Evolutionary conservation across 805 yeast genomes (phyloP).

Genomic region (Yarrowia bubula): DNA sequence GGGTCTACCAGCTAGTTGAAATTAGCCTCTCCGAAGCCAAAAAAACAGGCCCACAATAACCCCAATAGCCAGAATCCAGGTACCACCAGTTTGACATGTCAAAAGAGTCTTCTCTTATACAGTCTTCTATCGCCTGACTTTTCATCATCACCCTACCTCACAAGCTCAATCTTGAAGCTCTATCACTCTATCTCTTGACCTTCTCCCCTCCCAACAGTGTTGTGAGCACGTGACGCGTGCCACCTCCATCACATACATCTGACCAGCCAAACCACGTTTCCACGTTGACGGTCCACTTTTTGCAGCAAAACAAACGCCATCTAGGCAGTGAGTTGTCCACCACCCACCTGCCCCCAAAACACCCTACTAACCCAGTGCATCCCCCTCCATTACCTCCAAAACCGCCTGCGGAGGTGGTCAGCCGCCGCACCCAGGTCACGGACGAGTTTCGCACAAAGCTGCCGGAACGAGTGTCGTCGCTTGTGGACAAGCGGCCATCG

Average conservation of each 20-base stretch:
- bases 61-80: background rate
- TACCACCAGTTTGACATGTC: too few species aligned
- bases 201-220: too few species aligned
- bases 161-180: too few species aligned
- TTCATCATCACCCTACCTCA: too few species aligned
- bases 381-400: constrained; percentile 34
- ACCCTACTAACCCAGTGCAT: background rate
- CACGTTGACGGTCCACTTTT: background rate
- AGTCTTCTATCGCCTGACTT: too few species aligned
- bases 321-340: constrained; percentile 11
- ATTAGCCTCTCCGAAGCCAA: background rate
- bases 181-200: background rate
- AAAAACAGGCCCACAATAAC: background rate
- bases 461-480: constrained; percentile 8
- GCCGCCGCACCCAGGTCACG: constrained; percentile 28
- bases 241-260: background rate
- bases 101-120: too few species aligned
- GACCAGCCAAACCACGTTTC: background rate
- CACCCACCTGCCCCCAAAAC: background rate
- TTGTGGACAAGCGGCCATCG: constrained; percentile 6
- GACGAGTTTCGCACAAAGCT: constrained; percentile 28
- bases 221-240: constrained; percentile 19
- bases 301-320: constrained; percentile 2
- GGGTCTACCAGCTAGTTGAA: too few species aligned
- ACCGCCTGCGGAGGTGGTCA: constrained; percentile 30